Conservation (phyloP, 306 rosid genomes). For the Prunus mongolica region DNA sequence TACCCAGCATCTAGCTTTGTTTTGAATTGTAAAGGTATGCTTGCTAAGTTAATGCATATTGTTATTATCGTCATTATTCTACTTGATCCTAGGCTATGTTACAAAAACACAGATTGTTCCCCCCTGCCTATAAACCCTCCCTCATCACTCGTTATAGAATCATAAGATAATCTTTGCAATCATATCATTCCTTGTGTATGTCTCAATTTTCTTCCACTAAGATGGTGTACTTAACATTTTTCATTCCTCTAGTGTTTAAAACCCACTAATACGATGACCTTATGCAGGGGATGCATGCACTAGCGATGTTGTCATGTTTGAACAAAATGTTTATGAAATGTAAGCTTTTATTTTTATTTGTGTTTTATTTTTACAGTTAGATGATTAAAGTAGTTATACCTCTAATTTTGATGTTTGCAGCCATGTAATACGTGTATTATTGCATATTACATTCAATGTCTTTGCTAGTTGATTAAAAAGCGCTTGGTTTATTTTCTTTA, state of each 20-base stretch:
- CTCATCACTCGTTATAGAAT: not conserved
- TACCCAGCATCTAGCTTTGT: constrained; percentile 66
- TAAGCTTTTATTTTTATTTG: constrained; percentile 33
- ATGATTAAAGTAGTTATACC: not conserved
- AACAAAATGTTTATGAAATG: constrained; percentile 86
- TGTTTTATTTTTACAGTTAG: not conserved
- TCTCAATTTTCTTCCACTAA: not conserved
- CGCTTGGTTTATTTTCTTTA: not conserved
- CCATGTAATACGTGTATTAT: not conserved
- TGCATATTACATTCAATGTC: not conserved
- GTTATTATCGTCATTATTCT: not conserved
- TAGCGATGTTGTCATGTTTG: constrained; percentile 85
- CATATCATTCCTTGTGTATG: not conserved
- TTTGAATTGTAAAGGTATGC: constrained; percentile 73
- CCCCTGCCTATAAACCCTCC: not conserved
- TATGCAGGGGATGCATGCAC: constrained; percentile 93
- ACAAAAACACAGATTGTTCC: not conserved
- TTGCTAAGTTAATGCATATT: not conserved
- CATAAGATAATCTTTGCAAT: not conserved
- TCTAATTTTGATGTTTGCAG: constrained; percentile 7
- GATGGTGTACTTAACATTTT: not conserved
- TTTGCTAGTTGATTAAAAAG: not conserved
- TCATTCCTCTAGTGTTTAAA: constrained; percentile 1
- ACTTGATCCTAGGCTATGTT: not conserved
- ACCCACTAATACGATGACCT: constrained; percentile 3